Evolutionary conservation across 2,329 filamentous ascomycete species (phyloP).

Genomic region (Aspergillus unguis): DNA sequence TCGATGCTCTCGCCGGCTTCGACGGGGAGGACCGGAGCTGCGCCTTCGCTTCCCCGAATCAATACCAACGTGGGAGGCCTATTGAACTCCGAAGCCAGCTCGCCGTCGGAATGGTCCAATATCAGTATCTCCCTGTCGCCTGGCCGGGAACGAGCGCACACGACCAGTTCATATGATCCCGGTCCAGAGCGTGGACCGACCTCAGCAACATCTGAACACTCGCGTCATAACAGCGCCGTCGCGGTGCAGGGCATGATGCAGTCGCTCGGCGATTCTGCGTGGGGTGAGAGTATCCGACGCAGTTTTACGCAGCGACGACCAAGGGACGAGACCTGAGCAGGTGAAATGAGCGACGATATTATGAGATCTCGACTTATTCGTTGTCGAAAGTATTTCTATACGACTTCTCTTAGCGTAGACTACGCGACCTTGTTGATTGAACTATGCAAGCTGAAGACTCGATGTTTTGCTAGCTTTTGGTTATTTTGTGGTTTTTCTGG

Average conservation of each 20-base stretch:
- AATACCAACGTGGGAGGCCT: constrained; percentile 42
- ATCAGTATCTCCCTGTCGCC: constrained; percentile 50
- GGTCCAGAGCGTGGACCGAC: constrained; percentile 18
- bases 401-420: constrained; percentile 5
- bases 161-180: constrained; percentile 30
- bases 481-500: background rate
- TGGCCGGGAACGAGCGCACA: constrained; percentile 24
- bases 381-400: constrained; percentile 5
- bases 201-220: constrained; percentile 37
- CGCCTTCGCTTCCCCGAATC: constrained; percentile 48
- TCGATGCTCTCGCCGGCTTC: constrained; percentile 36
- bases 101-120: constrained; percentile 49
- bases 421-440: constrained; percentile 39
- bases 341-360: constrained; percentile 15
- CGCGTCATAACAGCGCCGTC: constrained; percentile 65
- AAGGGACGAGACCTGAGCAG: constrained; percentile 10
- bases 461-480: background rate
- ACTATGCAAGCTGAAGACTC: background rate
- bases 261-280: constrained; percentile 82
- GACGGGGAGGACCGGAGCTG: constrained; percentile 28
- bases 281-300: constrained; percentile 87
- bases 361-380: constrained; percentile 3
- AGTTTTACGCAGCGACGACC: constrained; percentile 68
- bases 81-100: constrained; percentile 30
- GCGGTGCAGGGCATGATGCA: constrained; percentile 75